phyloP scores from a whole-genome alignment of 2,329 filamentous ascomycete species.

The Penicillium hesseltinei region DNA sequence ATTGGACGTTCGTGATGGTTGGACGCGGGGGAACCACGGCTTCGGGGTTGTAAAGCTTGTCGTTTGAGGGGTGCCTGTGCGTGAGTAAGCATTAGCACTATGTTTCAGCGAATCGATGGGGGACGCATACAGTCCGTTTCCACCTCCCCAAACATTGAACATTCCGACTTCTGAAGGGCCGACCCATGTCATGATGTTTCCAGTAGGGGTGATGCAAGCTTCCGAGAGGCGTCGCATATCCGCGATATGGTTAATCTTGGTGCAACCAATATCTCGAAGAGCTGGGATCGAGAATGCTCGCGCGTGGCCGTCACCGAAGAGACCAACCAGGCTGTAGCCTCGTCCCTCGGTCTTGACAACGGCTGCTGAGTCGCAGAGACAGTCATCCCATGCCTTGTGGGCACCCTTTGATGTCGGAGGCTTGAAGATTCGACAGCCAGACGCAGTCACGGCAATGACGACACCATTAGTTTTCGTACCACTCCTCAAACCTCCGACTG shows the following conservation, averaged over 20 bases:
- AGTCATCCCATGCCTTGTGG: constrained; percentile 82
- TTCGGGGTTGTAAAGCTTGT: constrained; percentile 75
- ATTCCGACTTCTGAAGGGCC: constrained; percentile 82
- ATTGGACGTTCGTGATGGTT: constrained; percentile 92
- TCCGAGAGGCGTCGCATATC: constrained; percentile 71
- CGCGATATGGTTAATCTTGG: constrained; percentile 63
- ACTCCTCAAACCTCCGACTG: constrained; percentile 72
- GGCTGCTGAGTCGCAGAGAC: constrained; percentile 74
- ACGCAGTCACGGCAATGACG: constrained; percentile 70
- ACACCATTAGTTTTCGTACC: constrained; percentile 76
- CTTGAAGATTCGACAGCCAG: constrained; percentile 81
- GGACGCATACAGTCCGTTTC: constrained; percentile 59
- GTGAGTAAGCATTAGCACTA: constrained; percentile 25
- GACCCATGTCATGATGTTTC: constrained; percentile 83
- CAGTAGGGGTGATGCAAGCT: constrained; percentile 70
- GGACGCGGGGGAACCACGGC: constrained; percentile 74
- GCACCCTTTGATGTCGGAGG: constrained; percentile 85
- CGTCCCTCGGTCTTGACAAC: constrained; percentile 72
- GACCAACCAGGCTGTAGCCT: constrained; percentile 74
- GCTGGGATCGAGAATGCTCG: constrained; percentile 84
- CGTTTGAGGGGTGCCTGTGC: constrained; percentile 53
- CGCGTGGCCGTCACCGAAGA: constrained; percentile 79
- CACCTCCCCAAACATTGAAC: constrained; percentile 80
- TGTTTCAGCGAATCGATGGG: neutral
- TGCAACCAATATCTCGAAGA: constrained; percentile 75